Conservation (phyloP, 2,329 filamentous ascomycete genomes). For the Monosporascus sp. region DNA sequence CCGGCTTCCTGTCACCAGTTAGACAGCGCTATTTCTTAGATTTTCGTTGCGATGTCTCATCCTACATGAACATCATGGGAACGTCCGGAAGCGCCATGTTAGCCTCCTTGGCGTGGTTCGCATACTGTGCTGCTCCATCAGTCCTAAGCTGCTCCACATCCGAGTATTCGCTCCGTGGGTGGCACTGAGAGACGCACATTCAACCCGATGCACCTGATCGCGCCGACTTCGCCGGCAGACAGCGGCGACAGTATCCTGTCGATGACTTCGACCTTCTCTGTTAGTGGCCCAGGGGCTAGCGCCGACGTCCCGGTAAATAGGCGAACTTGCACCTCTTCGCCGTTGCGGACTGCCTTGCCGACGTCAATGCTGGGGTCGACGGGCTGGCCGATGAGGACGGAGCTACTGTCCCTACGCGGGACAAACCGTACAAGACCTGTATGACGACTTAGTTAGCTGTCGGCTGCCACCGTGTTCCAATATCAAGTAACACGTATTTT, state of each 20-base stretch:
- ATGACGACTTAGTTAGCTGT: not conserved
- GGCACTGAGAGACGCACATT: conserved; percentile 33
- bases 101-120: conserved; percentile 40
- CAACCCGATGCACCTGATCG: conserved; percentile 54
- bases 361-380: conserved; percentile 48
- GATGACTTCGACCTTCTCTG: conserved; percentile 40
- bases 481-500: not conserved
- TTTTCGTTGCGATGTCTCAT: not conserved
- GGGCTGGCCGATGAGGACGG: conserved; percentile 46
- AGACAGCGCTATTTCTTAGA: conserved; percentile 4
- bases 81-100: conserved; percentile 46
- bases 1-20: conserved; percentile 39
- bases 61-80: conserved; percentile 50
- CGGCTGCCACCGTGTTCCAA: not conserved
- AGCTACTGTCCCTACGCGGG: conserved; percentile 43
- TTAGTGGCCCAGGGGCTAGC: conserved; percentile 43
- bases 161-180: not conserved
- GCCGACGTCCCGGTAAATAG: conserved; percentile 56
- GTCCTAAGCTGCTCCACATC: not conserved
- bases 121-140: conserved; percentile 21
- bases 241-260: conserved; percentile 47
- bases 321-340: conserved; percentile 49
- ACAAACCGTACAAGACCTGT: conserved; percentile 52
- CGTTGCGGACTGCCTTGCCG: conserved; percentile 49
- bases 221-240: conserved; percentile 43